Conservation (phyloP, 2,329 filamentous ascomycete species). For the Leptosphaerulina australis region DNA sequence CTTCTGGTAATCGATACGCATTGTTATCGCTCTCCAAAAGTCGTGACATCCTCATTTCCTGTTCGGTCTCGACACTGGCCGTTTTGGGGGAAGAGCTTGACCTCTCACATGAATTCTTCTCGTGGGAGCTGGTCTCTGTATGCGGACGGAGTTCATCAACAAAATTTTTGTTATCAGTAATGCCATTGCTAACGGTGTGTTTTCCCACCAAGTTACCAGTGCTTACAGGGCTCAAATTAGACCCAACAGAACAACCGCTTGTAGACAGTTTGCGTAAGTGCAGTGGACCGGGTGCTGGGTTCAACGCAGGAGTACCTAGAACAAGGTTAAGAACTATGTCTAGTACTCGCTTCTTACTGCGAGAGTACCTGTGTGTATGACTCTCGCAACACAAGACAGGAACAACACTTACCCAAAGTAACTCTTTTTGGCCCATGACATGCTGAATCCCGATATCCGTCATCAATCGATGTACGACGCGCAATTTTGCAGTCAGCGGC, state of each 20-base stretch:
- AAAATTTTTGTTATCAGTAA: slow-evolving; percentile 15
- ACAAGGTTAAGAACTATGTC: not conserved
- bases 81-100: slow-evolving; percentile 9
- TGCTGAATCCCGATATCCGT: slow-evolving; percentile 3
- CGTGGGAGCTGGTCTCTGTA: not conserved
- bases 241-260: slow-evolving; percentile 1
- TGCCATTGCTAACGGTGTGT: slow-evolving; percentile 12
- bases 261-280: not conserved
- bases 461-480: slow-evolving; percentile 17
- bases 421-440: not conserved
- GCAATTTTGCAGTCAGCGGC: slow-evolving; percentile 40
- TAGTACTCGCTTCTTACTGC: not conserved
- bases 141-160: slow-evolving; percentile 19
- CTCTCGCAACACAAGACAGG: not conserved
- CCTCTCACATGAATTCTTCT: slow-evolving; percentile 11
- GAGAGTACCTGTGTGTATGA: not conserved
- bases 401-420: not conserved
- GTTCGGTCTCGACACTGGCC: slow-evolving; percentile 10
- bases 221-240: slow-evolving; percentile 7
- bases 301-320: slow-evolving; percentile 6
- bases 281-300: not conserved
- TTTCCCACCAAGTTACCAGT: slow-evolving; percentile 9
- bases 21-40: slow-evolving; percentile 1
- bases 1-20: not conserved
- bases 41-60: slow-evolving; percentile 1